phyloP scores from a whole-genome alignment of 2,329 filamentous ascomycete genomes.

The Fusarium armeniacum region DNA sequence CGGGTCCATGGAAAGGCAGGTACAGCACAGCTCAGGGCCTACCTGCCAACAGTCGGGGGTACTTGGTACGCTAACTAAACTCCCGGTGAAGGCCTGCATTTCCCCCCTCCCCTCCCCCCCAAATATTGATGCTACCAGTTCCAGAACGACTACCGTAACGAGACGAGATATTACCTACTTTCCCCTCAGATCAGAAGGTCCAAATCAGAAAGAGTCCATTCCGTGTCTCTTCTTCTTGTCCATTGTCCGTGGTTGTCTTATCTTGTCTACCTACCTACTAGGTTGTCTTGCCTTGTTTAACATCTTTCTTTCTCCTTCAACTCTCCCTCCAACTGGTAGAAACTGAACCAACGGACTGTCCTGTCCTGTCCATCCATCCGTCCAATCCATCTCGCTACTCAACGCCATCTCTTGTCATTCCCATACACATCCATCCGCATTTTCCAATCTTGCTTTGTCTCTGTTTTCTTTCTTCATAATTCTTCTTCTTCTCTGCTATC shows the following conservation, averaged over 20 bases:
- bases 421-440: slow-evolving; percentile 45
- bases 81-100: slow-evolving; percentile 46
- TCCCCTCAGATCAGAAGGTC: slow-evolving; percentile 41
- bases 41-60: slow-evolving; percentile 8
- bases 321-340: slow-evolving; percentile 38
- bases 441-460: slow-evolving; percentile 39
- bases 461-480: slow-evolving; percentile 43
- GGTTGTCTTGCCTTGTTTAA: slow-evolving; percentile 29
- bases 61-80: slow-evolving; percentile 38
- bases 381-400: slow-evolving; percentile 35
- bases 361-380: slow-evolving; percentile 15
- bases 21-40: background rate
- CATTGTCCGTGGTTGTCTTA: slow-evolving; percentile 17
- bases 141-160: slow-evolving; percentile 44
- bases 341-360: slow-evolving; percentile 34
- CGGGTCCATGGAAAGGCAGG: slow-evolving; percentile 2
- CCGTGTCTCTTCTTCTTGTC: slow-evolving; percentile 11
- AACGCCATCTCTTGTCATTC: slow-evolving; percentile 36
- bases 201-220: slow-evolving; percentile 26
- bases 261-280: background rate
- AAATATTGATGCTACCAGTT: slow-evolving; percentile 36
- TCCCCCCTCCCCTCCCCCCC: slow-evolving; percentile 5
- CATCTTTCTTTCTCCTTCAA: slow-evolving; percentile 23
- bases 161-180: slow-evolving; percentile 26
- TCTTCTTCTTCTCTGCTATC: slow-evolving; percentile 34